Evolutionary conservation across 352 stramenopile genomes (phyloP).

Genomic region (Globisporangium lucens): DNA sequence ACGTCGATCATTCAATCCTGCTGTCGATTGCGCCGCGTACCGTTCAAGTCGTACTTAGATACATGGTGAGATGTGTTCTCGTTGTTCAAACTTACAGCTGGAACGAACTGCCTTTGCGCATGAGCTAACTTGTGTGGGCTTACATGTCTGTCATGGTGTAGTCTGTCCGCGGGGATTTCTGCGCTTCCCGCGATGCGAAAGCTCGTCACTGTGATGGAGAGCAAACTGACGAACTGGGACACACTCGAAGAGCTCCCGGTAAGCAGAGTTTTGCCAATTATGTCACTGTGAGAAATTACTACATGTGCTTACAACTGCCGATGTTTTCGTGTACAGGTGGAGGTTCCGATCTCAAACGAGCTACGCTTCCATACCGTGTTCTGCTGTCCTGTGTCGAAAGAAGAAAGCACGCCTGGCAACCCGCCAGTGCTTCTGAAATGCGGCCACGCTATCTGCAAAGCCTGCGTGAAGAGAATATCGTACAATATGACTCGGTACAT

Average conservation of each 20-base stretch:
- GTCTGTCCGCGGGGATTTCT: constrained; percentile 63
- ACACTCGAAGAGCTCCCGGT: constrained; percentile 74
- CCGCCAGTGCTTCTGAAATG: constrained; percentile 86
- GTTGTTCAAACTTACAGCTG: not conserved
- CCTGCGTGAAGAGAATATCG: constrained; percentile 79
- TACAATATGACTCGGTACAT: constrained; percentile 73
- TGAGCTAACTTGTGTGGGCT: not conserved
- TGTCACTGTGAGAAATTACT: not conserved
- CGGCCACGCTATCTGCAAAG: constrained; percentile 80
- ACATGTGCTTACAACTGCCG: too few species aligned
- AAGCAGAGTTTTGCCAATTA: not conserved
- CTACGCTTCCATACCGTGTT: constrained; percentile 87
- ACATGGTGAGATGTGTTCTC: constrained; percentile 52
- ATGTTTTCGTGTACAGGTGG: constrained; percentile 29
- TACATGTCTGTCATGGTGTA: constrained; percentile 17
- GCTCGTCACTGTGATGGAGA: constrained; percentile 74
- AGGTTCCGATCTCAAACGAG: constrained; percentile 78
- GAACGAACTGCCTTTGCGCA: not conserved
- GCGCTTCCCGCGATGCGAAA: constrained; percentile 79
- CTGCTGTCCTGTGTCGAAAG: constrained; percentile 83
- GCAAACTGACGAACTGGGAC: constrained; percentile 72
- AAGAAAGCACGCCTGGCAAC: constrained; percentile 82
- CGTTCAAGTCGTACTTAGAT: constrained; percentile 67
- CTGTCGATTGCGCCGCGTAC: constrained; percentile 66
- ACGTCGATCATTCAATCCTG: constrained; percentile 71